Evolutionary conservation across 2,329 filamentous ascomycete genomes (phyloP).

Genomic region (Verticillium klebahnii): DNA sequence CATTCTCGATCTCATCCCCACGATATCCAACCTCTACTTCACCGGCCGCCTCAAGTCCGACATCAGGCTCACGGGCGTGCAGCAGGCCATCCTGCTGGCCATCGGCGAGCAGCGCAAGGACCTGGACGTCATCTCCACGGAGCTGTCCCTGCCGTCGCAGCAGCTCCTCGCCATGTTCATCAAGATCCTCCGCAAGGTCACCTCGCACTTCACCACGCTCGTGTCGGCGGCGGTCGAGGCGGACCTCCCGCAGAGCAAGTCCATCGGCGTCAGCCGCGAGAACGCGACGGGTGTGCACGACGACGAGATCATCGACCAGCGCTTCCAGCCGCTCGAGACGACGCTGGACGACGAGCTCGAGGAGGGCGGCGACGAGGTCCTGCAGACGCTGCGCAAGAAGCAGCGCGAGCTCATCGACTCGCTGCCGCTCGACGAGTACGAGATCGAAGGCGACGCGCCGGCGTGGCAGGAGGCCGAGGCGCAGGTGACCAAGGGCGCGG

Average conservation of each 20-base stretch:
- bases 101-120: constrained; percentile 89
- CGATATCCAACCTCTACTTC: constrained; percentile 81
- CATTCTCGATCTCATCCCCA: constrained; percentile 86
- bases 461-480: constrained; percentile 71
- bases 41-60: constrained; percentile 63
- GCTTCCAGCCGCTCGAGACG: constrained; percentile 66
- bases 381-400: constrained; percentile 68
- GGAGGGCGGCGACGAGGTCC: constrained; percentile 74
- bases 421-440: constrained; percentile 77
- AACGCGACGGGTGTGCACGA: constrained; percentile 63
- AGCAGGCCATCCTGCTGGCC: constrained; percentile 82
- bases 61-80: constrained; percentile 73
- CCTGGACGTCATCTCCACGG: constrained; percentile 73
- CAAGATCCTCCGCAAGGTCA: constrained; percentile 88
- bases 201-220: constrained; percentile 69
- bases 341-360: constrained; percentile 77
- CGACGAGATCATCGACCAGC: constrained; percentile 60
- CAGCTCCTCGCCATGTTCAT: constrained; percentile 96
- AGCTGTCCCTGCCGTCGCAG: constrained; percentile 66
- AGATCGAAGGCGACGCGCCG: constrained; percentile 57
- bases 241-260: constrained; percentile 55
- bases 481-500: constrained; percentile 58
- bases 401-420: constrained; percentile 87
- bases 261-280: constrained; percentile 53
- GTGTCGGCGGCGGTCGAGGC: constrained; percentile 70